A percentile compares a stretch with the other conserved stretches of the same genome.
phyloP scores from a whole-genome alignment of 139 green algal species.

The Haematococcus sp. region DNA sequence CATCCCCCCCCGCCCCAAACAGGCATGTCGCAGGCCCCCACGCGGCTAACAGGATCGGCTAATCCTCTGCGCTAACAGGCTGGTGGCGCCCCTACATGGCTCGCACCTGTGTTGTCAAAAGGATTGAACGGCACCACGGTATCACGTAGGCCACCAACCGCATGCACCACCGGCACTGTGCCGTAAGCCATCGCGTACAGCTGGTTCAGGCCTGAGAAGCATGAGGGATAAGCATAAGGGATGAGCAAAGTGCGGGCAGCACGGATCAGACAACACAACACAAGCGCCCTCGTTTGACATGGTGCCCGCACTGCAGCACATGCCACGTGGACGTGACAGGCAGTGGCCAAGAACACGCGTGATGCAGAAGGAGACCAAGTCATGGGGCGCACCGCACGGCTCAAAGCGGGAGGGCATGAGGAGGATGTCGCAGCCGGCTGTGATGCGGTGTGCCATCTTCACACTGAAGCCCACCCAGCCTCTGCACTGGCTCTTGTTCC shows the following conservation, averaged over 20 bases:
- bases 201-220: conserved; percentile 40
- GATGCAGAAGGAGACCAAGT: too few relatives aligned
- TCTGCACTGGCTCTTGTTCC: conserved; percentile 53
- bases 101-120: conserved; percentile 64
- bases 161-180: conserved; percentile 90
- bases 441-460: conserved; percentile 90
- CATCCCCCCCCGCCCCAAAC: too few relatives aligned
- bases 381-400: conserved; percentile 66
- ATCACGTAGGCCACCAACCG: conserved; percentile 83
- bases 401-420: conserved; percentile 92
- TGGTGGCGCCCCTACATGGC: not conserved
- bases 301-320: too few relatives aligned
- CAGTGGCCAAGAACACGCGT: too few relatives aligned
- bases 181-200: conserved; percentile 97
- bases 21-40: too few relatives aligned
- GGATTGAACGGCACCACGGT: conserved; percentile 83
- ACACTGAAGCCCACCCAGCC: conserved; percentile 92
- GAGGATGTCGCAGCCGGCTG: conserved; percentile 69
- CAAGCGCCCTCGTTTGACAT: too few relatives aligned
- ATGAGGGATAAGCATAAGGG: not conserved
- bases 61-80: too few relatives aligned
- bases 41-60: too few relatives aligned
- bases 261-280: conserved; percentile 16
- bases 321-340: too few relatives aligned
- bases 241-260: conserved; percentile 31